phyloP scores from a whole-genome alignment of 768 basidiomycete genomes.

The Auriscalpium microsporum region DNA sequence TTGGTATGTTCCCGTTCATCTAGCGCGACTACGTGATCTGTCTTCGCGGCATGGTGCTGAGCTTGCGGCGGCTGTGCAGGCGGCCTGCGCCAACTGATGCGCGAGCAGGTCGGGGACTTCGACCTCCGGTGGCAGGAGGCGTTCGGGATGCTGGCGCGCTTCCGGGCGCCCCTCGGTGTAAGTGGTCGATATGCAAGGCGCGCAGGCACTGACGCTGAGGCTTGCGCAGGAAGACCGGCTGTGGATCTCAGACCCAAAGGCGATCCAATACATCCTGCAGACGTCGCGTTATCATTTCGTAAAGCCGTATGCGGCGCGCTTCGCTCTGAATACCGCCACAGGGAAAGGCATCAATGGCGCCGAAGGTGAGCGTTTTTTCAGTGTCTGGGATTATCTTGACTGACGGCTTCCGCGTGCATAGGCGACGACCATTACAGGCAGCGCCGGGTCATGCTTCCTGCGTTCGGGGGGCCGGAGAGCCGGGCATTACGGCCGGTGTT shows the following conservation, averaged over 20 bases:
- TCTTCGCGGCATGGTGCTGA: background rate
- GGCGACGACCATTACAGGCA: constrained; percentile 7
- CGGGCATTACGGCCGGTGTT: constrained; percentile 5
- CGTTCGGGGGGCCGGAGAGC: constrained; percentile 4
- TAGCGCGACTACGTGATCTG: background rate
- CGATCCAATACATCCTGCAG: constrained; percentile 10
- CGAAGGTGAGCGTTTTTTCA: background rate
- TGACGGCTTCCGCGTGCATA: background rate
- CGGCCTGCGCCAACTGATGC: constrained; percentile 7
- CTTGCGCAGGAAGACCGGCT: constrained; percentile 3
- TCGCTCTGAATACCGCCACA: constrained; percentile 7
- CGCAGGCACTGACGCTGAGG: no score
- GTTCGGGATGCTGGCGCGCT: constrained; percentile 3
- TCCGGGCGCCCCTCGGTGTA: constrained; percentile 9
- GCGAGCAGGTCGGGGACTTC: constrained; percentile 4
- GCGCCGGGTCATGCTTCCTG: constrained; percentile 4
- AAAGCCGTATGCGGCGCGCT: constrained; percentile 11
- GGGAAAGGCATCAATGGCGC: constrained; percentile 8
- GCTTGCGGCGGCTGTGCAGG: background rate
- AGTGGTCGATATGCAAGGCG: background rate
- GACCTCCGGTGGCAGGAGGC: constrained; percentile 4
- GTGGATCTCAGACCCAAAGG: constrained; percentile 10
- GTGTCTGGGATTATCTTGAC: background rate
- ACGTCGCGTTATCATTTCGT: constrained; percentile 8
- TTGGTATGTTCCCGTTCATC: constrained; percentile 1